Base-by-base conservation (phyloP, 1,139 yeast genomes). In the Taphrina populina region DNA sequence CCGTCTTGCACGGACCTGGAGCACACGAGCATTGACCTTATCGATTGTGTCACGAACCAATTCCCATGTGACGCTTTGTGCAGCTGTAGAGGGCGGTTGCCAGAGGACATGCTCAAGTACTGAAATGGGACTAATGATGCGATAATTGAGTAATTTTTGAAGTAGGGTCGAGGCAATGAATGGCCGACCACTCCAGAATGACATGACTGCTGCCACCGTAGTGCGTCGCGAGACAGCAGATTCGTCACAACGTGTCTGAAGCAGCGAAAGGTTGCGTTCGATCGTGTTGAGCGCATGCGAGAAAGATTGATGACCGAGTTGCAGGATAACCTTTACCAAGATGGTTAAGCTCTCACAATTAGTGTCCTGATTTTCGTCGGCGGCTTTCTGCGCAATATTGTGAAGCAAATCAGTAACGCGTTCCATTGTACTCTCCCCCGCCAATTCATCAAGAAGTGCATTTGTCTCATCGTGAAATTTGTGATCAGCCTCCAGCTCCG, bases 261-360 rank as follows among this genome's bases (percentile, higher is more conserved):
- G 71, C 57, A 81, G 76, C 43, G 74, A 75, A 33, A 75, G 70
- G 55, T 82, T 78, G 59, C 82, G 77, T 39, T 77, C 75, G 59
- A 88, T 74, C 67, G 85, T 82, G 63, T 81, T 81, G 55, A 82
- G 83, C 37, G 88, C 88, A 58, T 95, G 95, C 21, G 95, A 86
- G 45, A 90, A 77, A 0, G 97, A 88, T 66, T 97, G 79, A 45
- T 88, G 84, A 23, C 97, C 96, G 60, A 88, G 82, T 64, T 82
- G 83, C 46, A 94, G 85, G 57, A 88, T 76, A 0, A 85, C 76
- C 65, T 87, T 90, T 62, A 84, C 76, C 21, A 88, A 70, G 24
- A 86, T 71, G 19, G 15, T 23, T 8, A 49, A 6, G 4, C 70
- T 69, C 15, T 58, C 59, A 10, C 64, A 17, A 17, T 57, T 58